Evolutionary conservation across 805 yeast genomes (phyloP).

Genomic region (Candida loeiensis): DNA sequence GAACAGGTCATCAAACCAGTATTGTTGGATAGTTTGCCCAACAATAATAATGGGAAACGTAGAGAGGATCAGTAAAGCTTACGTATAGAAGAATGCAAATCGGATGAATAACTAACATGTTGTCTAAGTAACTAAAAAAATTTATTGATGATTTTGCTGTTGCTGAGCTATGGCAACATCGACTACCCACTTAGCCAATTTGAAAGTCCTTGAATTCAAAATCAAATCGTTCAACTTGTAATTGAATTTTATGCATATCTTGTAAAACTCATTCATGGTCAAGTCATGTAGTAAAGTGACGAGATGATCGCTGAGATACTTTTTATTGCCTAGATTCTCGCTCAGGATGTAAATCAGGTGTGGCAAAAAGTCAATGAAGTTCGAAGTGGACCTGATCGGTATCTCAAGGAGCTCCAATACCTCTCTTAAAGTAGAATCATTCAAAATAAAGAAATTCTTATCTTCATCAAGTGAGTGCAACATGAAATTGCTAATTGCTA

Average conservation of each 20-base stretch:
- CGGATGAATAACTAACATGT: neutral
- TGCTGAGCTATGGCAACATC: constrained; percentile 58
- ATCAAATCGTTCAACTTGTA: constrained; percentile 61
- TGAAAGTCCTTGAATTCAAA: constrained; percentile 59
- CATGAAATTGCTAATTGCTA: constrained; percentile 55
- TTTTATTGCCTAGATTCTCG: constrained; percentile 15
- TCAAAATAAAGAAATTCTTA: constrained; percentile 46
- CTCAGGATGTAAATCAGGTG: constrained; percentile 44
- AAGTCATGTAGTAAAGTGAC: constrained; percentile 59
- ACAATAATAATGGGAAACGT: constrained; percentile 4
- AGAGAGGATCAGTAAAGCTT: constrained; percentile 7
- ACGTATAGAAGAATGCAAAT: neutral
- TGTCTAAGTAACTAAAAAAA: neutral
- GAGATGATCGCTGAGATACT: constrained; percentile 31
- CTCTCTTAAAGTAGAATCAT: constrained; percentile 52
- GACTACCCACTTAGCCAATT: constrained; percentile 68
- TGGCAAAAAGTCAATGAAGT: constrained; percentile 37
- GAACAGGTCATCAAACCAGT: constrained; percentile 93
- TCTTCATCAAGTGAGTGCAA: constrained; percentile 65
- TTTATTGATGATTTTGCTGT: constrained; percentile 18
- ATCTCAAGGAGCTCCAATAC: constrained; percentile 56
- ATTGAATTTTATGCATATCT: constrained; percentile 62
- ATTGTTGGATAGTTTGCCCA: constrained; percentile 52
- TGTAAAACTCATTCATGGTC: constrained; percentile 60
- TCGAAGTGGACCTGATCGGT: constrained; percentile 45